Evolutionary conservation across 192 early-diverging fungal genomes (phyloP).

Genomic region (Entophlyctis helioformis): DNA sequence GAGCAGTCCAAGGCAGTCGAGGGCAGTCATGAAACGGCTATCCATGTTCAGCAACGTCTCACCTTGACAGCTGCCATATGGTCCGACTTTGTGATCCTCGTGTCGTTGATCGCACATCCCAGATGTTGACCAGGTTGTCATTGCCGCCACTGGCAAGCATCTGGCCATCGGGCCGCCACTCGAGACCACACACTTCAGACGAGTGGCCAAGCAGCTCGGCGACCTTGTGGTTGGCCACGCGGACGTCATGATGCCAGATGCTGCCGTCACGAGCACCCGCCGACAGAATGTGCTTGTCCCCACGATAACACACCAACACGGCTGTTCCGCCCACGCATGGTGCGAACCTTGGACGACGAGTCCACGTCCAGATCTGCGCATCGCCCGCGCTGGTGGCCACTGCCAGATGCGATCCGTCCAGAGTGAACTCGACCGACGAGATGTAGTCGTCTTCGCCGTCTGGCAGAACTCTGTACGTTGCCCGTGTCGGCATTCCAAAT

Average conservation of each 20-base stretch:
- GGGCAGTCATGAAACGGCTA: too few relatives aligned
- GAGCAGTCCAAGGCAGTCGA: too few relatives aligned
- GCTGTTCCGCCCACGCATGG: constrained; percentile 68
- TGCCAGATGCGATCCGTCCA: constrained; percentile 20
- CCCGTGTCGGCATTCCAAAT: constrained; percentile 44
- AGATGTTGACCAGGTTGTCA: constrained; percentile 47
- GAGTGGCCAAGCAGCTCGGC: constrained; percentile 61
- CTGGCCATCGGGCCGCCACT: constrained; percentile 37
- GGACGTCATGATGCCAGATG: constrained; percentile 92
- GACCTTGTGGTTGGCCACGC: constrained; percentile 71
- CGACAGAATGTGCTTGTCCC: constrained; percentile 68
- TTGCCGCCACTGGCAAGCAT: constrained; percentile 43
- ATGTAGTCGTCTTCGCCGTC: too few relatives aligned
- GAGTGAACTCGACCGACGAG: too few relatives aligned
- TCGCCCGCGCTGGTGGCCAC: too few relatives aligned
- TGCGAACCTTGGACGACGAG: constrained; percentile 55
- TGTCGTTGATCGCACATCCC: constrained; percentile 31
- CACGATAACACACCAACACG: constrained; percentile 80
- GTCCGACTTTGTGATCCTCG: constrained; percentile 34
- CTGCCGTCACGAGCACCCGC: constrained; percentile 80
- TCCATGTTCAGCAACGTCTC: not conserved
- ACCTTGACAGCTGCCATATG: constrained; percentile 52
- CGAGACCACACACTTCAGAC: constrained; percentile 40
- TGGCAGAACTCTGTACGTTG: constrained; percentile 20
- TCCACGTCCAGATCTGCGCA: constrained; percentile 59